A percentile compares a stretch with the other conserved stretches of the same genome.
Conservation (phyloP, 208 protist species). For the Trichomonas vaginalis region DNA sequence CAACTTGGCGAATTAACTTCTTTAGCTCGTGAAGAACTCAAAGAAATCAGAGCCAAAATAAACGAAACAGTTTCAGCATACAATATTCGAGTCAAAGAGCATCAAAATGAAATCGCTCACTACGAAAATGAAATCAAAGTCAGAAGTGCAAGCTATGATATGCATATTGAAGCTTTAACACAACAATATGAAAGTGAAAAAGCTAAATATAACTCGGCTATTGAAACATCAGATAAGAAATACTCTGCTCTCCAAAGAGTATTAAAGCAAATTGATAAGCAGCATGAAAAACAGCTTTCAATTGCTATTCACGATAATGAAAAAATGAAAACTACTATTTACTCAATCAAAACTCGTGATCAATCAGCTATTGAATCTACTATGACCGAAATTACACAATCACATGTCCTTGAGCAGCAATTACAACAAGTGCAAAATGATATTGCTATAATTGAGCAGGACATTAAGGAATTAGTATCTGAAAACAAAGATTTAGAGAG, state of each 20-base stretch:
- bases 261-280: background rate
- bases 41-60: background rate
- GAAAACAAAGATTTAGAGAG: background rate
- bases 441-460: background rate
- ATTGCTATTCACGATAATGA: background rate
- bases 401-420: background rate
- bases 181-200: background rate
- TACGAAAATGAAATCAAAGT: background rate
- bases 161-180: background rate
- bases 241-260: background rate
- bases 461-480: background rate
- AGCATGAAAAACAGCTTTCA: background rate
- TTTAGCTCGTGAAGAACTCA: background rate
- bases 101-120: background rate
- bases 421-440: background rate
- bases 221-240: background rate
- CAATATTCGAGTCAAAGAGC: background rate
- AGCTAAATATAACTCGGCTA: background rate
- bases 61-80: background rate
- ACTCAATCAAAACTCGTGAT: background rate
- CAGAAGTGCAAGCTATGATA: background rate
- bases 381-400: background rate
- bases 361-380: background rate
- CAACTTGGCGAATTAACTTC: background rate
- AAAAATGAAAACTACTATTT: background rate